Conservation (phyloP, 495 filamentous ascomycete species). For the Glonium stellatum region DNA sequence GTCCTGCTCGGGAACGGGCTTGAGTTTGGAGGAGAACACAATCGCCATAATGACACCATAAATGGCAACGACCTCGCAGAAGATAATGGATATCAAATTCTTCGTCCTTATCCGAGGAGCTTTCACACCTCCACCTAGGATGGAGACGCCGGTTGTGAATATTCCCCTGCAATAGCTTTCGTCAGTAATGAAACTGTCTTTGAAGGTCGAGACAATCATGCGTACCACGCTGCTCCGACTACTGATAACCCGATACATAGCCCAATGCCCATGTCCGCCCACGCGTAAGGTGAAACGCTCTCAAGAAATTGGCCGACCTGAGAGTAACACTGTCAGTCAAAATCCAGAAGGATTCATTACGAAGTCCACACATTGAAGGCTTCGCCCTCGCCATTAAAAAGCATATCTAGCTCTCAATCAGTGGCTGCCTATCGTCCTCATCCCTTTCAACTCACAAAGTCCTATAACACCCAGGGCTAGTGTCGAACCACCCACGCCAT, state of each 20-base stretch:
- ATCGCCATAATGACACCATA: conserved; percentile 99
- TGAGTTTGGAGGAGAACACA: conserved; percentile 85
- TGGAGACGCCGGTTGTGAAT: conserved; percentile 97
- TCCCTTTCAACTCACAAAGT: conserved; percentile 56
- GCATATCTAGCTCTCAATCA: conserved; percentile 68
- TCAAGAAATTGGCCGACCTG: conserved; percentile 94
- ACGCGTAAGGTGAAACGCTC: conserved; percentile 86
- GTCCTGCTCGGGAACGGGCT: conserved; percentile 44
- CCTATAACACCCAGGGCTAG: conserved; percentile 74
- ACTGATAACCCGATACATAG: conserved; percentile 94
- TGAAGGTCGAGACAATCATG: background rate
- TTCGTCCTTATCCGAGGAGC: conserved; percentile 97
- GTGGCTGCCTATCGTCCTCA: conserved; percentile 17
- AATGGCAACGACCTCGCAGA: conserved; percentile 99
- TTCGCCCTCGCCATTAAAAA: conserved; percentile 94
- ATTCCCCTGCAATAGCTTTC: conserved; percentile 68
- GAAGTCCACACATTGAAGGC: conserved; percentile 74
- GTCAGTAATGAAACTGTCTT: background rate
- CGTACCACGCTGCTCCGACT: conserved; percentile 94
- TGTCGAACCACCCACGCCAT: conserved; percentile 63
- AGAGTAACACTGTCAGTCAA: conserved; percentile 5
- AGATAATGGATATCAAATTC: conserved; percentile 99
- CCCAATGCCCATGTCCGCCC: conserved; percentile 84
- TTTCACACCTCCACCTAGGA: conserved; percentile 91
- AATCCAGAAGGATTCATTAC: background rate